A percentile compares a stretch with the other conserved stretches of the same genome.
phyloP scores from a whole-genome alignment of 2,329 filamentous ascomycete genomes.

The Cryphonectria radicalis region DNA sequence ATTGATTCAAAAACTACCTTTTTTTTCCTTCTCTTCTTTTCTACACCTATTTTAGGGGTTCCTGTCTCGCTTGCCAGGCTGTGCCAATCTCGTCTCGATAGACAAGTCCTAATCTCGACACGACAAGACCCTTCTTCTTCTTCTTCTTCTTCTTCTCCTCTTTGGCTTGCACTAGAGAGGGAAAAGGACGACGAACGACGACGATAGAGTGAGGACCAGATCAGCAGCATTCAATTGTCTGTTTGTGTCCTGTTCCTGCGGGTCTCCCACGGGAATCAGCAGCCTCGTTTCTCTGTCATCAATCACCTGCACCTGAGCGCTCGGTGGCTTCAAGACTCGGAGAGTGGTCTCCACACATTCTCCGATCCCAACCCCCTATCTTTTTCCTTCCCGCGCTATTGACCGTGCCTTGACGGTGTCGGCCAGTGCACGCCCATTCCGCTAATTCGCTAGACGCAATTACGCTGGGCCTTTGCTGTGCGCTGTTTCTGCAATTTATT shows the following conservation, averaged over 20 bases:
- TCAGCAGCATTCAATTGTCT: slow-evolving; percentile 29
- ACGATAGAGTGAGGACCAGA: slow-evolving; percentile 17
- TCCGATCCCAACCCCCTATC: slow-evolving; percentile 30
- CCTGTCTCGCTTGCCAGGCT: slow-evolving; percentile 21
- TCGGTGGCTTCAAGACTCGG: slow-evolving; percentile 19
- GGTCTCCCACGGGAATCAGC: slow-evolving; percentile 27
- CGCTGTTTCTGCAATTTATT: slow-evolving; percentile 25
- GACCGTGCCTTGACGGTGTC: slow-evolving; percentile 31
- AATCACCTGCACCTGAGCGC: slow-evolving; percentile 19
- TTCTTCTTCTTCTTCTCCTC: not conserved
- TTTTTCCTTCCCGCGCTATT: slow-evolving; percentile 28
- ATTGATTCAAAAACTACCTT: slow-evolving; percentile 35
- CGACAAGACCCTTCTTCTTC: slow-evolving; percentile 6
- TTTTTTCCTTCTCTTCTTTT: not conserved
- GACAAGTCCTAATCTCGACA: slow-evolving; percentile 44
- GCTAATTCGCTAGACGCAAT: slow-evolving; percentile 32
- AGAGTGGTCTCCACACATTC: slow-evolving; percentile 26
- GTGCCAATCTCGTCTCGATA: slow-evolving; percentile 45
- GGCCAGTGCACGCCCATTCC: slow-evolving; percentile 29
- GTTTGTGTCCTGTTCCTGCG: slow-evolving; percentile 20
- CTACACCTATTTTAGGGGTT: slow-evolving; percentile 28
- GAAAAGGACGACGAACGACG: slow-evolving; percentile 25
- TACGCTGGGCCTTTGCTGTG: slow-evolving; percentile 18
- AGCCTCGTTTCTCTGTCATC: slow-evolving; percentile 9
- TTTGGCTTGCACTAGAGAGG: slow-evolving; percentile 8